Conservation (phyloP, 371 early-diverging fungal species). For the Sporodiniella umbellata region DNA sequence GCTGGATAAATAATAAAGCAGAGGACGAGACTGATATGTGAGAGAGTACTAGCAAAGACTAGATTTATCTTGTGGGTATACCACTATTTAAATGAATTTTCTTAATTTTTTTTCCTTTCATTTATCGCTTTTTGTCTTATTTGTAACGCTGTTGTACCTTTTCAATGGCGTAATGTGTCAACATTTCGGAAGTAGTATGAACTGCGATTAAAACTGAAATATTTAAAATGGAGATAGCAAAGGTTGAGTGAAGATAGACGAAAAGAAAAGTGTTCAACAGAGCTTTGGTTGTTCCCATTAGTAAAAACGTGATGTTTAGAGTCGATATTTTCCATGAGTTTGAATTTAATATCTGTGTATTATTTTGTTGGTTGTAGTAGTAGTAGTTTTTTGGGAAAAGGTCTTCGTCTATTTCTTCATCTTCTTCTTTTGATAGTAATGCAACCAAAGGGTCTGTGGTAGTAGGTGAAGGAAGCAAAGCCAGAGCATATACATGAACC, state of each 20-base stretch:
- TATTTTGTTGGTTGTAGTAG: background rate
- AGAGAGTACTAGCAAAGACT: conserved; percentile 18
- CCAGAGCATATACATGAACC: conserved; percentile 27
- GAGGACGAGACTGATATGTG: conserved; percentile 25
- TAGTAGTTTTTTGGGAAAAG: conserved; percentile 5
- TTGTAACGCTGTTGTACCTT: no score
- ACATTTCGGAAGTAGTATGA: conserved; percentile 14
- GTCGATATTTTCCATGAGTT: conserved; percentile 20
- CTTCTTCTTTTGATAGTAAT: conserved; percentile 3
- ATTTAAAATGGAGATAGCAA: conserved; percentile 22
- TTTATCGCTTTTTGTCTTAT: no score
- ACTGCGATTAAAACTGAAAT: conserved; percentile 17
- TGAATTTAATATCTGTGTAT: conserved; percentile 4
- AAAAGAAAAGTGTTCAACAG: conserved; percentile 30
- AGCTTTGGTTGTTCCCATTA: conserved; percentile 24
- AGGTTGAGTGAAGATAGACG: conserved; percentile 21
- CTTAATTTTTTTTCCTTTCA: background rate
- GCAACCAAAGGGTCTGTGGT: conserved; percentile 29
- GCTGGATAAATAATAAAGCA: conserved; percentile 29
- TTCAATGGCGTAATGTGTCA: conserved; percentile 17
- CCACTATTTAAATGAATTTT: conserved; percentile 9
- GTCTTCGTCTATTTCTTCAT: conserved; percentile 4
- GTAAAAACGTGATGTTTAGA: conserved; percentile 15
- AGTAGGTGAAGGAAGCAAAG: conserved; percentile 25
- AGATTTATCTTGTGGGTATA: conserved; percentile 27